Evolutionary conservation across 208 protist species (phyloP).

Genomic region (Wallacemonas rigidus): DNA sequence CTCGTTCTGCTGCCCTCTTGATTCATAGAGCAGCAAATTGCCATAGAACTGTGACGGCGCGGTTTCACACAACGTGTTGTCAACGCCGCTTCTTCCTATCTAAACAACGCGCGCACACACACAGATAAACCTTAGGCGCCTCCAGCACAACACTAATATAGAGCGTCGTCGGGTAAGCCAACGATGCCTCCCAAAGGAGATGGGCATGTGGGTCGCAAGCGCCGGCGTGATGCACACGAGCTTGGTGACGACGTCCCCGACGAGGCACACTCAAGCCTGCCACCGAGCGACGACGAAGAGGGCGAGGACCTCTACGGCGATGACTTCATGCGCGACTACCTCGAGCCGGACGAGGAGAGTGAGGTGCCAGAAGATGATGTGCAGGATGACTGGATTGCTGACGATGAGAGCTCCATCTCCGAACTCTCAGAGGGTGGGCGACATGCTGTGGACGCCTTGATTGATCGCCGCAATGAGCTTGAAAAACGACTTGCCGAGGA

Average conservation of each 20-base stretch:
- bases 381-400: slow-evolving; percentile 72
- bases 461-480: slow-evolving; percentile 73
- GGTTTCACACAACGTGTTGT: too few relatives aligned
- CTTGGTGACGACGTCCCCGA: slow-evolving; percentile 14
- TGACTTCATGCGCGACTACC: slow-evolving; percentile 89
- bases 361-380: slow-evolving; percentile 72
- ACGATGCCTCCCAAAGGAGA: slow-evolving; percentile 23
- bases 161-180: not conserved
- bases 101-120: not conserved
- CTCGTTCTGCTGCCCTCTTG: not conserved
- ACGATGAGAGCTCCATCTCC: slow-evolving; percentile 72
- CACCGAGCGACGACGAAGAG: slow-evolving; percentile 50
- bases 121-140: too few relatives aligned
- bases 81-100: too few relatives aligned
- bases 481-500: slow-evolving; percentile 64
- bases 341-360: slow-evolving; percentile 80
- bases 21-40: not conserved
- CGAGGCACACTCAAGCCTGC: slow-evolving; percentile 27
- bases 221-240: not conserved
- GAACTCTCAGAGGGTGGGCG: slow-evolving; percentile 79
- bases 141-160: not conserved
- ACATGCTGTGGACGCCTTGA: slow-evolving; percentile 68
- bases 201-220: slow-evolving; percentile 13
- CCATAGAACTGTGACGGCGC: too few relatives aligned
- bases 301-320: slow-evolving; percentile 91